A percentile compares a stretch with the other conserved stretches of the same genome.
Evolutionary conservation across 495 filamentous ascomycete species (phyloP).

Genomic region (Pyrenula massariospora): DNA sequence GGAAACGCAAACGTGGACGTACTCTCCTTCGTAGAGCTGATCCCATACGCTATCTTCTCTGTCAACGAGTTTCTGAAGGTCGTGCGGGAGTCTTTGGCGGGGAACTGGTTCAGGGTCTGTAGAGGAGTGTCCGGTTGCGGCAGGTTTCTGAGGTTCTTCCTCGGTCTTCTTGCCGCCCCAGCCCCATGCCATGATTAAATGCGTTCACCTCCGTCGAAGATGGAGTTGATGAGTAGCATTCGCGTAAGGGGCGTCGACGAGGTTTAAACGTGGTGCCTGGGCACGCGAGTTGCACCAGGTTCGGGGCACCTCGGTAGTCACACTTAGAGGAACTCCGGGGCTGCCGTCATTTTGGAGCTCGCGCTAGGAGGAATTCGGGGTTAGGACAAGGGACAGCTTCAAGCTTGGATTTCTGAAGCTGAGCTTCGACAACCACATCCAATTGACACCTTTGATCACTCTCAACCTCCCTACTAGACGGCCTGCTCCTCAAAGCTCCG

Average conservation of each 20-base stretch:
- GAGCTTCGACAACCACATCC: no score
- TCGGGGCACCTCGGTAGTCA: not conserved
- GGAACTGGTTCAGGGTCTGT: slow-evolving; percentile 38
- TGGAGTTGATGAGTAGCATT: no score
- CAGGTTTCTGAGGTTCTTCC: slow-evolving; percentile 14
- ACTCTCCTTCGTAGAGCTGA: slow-evolving; percentile 69
- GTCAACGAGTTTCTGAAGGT: slow-evolving; percentile 64
- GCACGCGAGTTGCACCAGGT: not conserved
- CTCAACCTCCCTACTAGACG: no score
- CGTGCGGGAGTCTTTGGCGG: slow-evolving; percentile 51
- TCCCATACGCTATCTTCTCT: slow-evolving; percentile 70
- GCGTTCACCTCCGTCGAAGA: not conserved
- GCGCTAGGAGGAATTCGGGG: not conserved
- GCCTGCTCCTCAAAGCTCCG: no score
- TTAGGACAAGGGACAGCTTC: not conserved
- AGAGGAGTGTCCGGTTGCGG: slow-evolving; percentile 20
- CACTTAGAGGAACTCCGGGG: not conserved
- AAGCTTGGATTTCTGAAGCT: no score
- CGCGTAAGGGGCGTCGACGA: not conserved
- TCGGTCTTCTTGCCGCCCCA: slow-evolving; percentile 3
- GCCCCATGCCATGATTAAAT: no score
- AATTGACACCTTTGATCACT: no score
- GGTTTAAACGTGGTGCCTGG: not conserved
- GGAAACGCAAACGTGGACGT: slow-evolving; percentile 41
- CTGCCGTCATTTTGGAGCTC: not conserved